A percentile compares a stretch with the other conserved stretches of the same genome.
Evolutionary conservation across 2,329 filamentous ascomycete species (phyloP).

Genomic region (Aquanectria penicillioides): DNA sequence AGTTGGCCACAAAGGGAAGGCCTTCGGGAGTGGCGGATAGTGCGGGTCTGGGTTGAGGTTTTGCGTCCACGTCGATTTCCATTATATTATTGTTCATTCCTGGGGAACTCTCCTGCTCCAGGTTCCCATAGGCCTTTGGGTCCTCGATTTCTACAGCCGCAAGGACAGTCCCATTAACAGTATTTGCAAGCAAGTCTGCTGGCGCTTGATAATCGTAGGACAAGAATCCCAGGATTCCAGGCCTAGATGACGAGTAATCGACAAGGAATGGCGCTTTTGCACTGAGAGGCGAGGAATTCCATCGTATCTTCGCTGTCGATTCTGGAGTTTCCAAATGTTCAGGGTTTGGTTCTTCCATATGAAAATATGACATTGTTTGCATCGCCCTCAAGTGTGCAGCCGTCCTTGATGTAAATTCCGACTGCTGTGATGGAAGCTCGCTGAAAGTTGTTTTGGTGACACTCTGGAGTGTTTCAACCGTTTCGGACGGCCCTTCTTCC

Average conservation of each 20-base stretch:
- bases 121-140: slow-evolving; percentile 57
- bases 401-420: slow-evolving; percentile 66
- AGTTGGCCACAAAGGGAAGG: slow-evolving; percentile 71
- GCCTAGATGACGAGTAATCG: slow-evolving; percentile 60
- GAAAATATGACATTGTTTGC: slow-evolving; percentile 86
- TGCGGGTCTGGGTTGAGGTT: neutral
- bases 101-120: neutral
- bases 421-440: slow-evolving; percentile 67
- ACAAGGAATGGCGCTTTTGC: slow-evolving; percentile 69
- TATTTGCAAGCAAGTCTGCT: slow-evolving; percentile 67
- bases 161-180: slow-evolving; percentile 76
- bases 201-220: slow-evolving; percentile 74
- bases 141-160: slow-evolving; percentile 72
- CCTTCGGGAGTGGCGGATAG: slow-evolving; percentile 53
- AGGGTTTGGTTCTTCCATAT: slow-evolving; percentile 49
- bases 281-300: slow-evolving; percentile 66
- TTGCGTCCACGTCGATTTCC: slow-evolving; percentile 21
- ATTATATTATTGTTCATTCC: slow-evolving; percentile 27
- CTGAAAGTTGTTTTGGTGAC: slow-evolving; percentile 57
- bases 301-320: slow-evolving; percentile 46
- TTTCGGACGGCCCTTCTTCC: slow-evolving; percentile 67
- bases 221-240: slow-evolving; percentile 72
- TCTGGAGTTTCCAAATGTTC: slow-evolving; percentile 16
- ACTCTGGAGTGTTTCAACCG: slow-evolving; percentile 62
- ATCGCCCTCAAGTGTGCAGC: slow-evolving; percentile 75